Conservation (phyloP, 2,329 filamentous ascomycete genomes). For the Graphiopsis chlorocephala region DNA sequence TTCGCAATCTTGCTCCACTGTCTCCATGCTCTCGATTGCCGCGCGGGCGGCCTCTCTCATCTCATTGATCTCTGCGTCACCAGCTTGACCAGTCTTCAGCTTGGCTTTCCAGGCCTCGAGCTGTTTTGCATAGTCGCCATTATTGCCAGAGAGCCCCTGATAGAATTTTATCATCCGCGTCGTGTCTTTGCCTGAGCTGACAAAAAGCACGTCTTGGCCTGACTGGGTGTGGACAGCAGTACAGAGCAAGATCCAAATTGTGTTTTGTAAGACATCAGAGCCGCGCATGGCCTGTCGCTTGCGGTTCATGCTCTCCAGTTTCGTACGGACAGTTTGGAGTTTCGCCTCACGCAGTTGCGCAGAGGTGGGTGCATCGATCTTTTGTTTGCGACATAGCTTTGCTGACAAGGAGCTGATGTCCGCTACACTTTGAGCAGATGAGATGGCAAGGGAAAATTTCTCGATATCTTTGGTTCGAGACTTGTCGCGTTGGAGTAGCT, state of each 20-base stretch:
- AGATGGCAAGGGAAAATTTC: constrained; percentile 27
- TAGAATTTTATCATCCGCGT: constrained; percentile 34
- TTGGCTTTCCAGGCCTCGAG: constrained; percentile 30
- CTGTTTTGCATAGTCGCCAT: constrained; percentile 25
- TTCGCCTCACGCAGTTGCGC: constrained; percentile 22
- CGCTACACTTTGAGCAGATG: constrained; percentile 23
- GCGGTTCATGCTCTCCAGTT: constrained; percentile 24
- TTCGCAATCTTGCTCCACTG: neutral
- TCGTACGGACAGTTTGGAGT: constrained; percentile 22
- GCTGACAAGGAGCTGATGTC: constrained; percentile 25
- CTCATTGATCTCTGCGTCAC: constrained; percentile 25
- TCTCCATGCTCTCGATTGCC: constrained; percentile 17
- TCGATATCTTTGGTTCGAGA: constrained; percentile 26
- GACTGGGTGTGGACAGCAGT: neutral
- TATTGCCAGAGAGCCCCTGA: constrained; percentile 14
- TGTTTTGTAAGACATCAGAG: constrained; percentile 34
- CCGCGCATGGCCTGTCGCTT: constrained; percentile 23
- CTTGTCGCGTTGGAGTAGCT: constrained; percentile 19
- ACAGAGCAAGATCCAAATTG: constrained; percentile 30
- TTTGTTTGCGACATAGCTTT: constrained; percentile 29
- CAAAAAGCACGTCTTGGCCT: constrained; percentile 28
- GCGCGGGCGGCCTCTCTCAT: constrained; percentile 28
- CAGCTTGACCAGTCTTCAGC: constrained; percentile 29
- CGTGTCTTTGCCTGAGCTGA: constrained; percentile 37
- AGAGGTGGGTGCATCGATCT: constrained; percentile 23